phyloP scores from a whole-genome alignment of 1,139 yeast genomes.

The Diutina ranongensis region DNA sequence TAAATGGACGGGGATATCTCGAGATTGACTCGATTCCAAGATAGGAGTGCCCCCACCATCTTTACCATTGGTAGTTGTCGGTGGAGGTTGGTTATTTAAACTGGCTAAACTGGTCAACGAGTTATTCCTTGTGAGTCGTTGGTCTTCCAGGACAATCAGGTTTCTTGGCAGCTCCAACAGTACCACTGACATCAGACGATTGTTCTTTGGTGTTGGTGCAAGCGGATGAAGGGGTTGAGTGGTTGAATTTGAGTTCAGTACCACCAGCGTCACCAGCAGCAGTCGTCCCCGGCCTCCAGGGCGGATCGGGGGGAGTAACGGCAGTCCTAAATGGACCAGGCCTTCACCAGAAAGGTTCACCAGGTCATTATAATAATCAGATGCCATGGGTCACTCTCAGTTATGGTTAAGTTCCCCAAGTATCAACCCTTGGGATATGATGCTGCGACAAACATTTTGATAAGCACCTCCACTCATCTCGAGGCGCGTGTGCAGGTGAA shows the following conservation, averaged over 20 bases:
- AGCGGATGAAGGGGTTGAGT: neutral
- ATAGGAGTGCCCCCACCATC: neutral
- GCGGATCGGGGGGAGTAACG: neutral
- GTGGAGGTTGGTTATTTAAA: neutral
- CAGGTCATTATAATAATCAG: conserved; percentile 2
- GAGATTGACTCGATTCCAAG: neutral
- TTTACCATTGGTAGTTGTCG: neutral
- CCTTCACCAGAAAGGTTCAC: neutral
- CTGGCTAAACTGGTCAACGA: conserved; percentile 3
- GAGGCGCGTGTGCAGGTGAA: neutral
- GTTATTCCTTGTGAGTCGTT: conserved; percentile 1
- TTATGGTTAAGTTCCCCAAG: too few relatives aligned
- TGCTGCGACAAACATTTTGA: neutral
- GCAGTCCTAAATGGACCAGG: neutral
- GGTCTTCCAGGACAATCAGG: conserved; percentile 1
- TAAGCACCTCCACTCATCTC: neutral
- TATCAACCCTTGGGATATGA: too few relatives aligned
- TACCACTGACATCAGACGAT: conserved; percentile 5
- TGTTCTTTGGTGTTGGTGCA: conserved; percentile 1
- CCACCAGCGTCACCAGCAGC: conserved; percentile 6
- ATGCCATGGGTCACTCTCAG: neutral
- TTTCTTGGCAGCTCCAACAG: conserved; percentile 2
- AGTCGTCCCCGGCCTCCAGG: neutral
- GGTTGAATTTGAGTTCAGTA: neutral
- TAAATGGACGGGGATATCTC: neutral